Base-by-base conservation (phyloP, 345 rosid genomes). In the Eucalyptus urophylla region DNA sequence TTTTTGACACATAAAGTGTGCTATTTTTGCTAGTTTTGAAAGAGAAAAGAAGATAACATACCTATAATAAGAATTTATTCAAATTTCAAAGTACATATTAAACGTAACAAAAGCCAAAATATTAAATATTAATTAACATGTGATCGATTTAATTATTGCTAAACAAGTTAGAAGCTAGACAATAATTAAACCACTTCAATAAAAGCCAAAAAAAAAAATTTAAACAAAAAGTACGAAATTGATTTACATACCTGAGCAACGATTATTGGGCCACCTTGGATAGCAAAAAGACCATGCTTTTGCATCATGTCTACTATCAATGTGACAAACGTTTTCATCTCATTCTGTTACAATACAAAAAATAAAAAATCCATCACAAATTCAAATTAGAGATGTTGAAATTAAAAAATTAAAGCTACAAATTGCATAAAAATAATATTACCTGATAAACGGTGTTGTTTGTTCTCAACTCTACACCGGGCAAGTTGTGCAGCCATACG, bases 401-500 rank as follows among this genome's bases (percentile, higher is more conserved):
- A 6, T 8, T 24, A 87, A 2, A 47, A 37, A 50, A 24, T 25
- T 14, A 14, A 49, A 47, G 27, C 13, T 2, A 56, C 87, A 22
- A 8, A 1, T 12, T n/a, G 2, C 7, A 25, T 15, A 88, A 49
- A 22, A 45, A 10, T 54, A 4, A 81, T 86, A 87, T 89, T 92
- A 96, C 98, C 95, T 89, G 93, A 80, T 87, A 97, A 0, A 92
- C 92, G 1, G 50, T 85, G n/a, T 95, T 96, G 14, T 89, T 90
- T 53, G 97, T 95, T 58, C 98, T 93, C 8, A 95, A 37, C 69
- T 91, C 86, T 81, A 92, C 87, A 29, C 69, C 92, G 1, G 95
- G 96, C 88, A 92, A 58, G 56, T 93, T 94, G 87, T 94, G 97
- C 24, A 96, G 69, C 98, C 98, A 96, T 21, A 96, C 92, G 6